phyloP scores from a whole-genome alignment of 257 asterid genomes.

The Primulina huaijiensis region DNA sequence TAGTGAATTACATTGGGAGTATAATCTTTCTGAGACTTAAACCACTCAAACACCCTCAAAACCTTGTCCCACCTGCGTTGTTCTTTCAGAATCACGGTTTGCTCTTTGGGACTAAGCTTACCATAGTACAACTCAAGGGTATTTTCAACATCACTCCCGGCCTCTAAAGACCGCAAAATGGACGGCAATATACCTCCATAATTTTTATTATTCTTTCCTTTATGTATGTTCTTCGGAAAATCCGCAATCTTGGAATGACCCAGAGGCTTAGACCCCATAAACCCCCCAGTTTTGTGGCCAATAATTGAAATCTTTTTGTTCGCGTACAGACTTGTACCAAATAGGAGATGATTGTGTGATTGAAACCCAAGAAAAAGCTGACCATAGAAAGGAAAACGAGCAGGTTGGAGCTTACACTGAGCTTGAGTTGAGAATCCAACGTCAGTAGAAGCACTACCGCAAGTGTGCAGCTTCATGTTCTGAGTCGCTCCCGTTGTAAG shows the following conservation, averaged over 20 bases:
- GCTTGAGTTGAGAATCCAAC: slow-evolving; percentile 33
- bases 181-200: slow-evolving; percentile 73
- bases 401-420: slow-evolving; percentile 51
- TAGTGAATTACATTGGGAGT: slow-evolving; percentile 85
- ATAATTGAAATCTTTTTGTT: slow-evolving; percentile 19
- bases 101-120: slow-evolving; percentile 73
- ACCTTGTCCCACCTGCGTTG: slow-evolving; percentile 77
- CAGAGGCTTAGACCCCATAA: slow-evolving; percentile 52
- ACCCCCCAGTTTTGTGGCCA: slow-evolving; percentile 32
- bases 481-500: neutral
- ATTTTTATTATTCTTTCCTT: slow-evolving; percentile 45
- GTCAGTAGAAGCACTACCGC: slow-evolving; percentile 27
- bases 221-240: slow-evolving; percentile 36
- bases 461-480: slow-evolving; percentile 30
- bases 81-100: slow-evolving; percentile 85
- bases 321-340: slow-evolving; percentile 20
- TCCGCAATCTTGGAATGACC: slow-evolving; percentile 41
- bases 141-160: slow-evolving; percentile 57
- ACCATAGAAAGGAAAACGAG: slow-evolving; percentile 32
- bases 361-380: slow-evolving; percentile 44
- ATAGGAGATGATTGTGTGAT: slow-evolving; percentile 19
- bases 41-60: slow-evolving; percentile 79
- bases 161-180: slow-evolving; percentile 54
- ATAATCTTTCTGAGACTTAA: slow-evolving; percentile 72
- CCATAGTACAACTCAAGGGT: slow-evolving; percentile 54